Evolutionary conservation across 768 basidiomycete species (phyloP).

Genomic region (Termitomyces sp.): DNA sequence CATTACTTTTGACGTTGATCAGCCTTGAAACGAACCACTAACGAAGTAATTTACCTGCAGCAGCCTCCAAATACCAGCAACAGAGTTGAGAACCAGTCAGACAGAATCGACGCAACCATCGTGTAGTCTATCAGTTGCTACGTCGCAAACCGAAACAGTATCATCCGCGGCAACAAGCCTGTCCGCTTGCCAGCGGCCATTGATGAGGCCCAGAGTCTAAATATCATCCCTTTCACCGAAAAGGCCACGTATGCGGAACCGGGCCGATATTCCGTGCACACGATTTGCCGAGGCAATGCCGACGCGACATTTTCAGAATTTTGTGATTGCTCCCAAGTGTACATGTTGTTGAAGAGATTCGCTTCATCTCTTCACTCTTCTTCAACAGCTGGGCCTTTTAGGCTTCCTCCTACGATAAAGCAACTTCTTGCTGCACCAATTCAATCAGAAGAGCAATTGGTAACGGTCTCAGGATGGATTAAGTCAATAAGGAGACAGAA

Average conservation of each 20-base stretch:
- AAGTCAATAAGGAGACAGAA: slow-evolving; percentile 85
- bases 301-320: not conserved
- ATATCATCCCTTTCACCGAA: not conserved
- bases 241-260: slow-evolving; percentile 3
- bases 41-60: slow-evolving; percentile 48
- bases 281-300: not conserved
- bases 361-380: slow-evolving; percentile 5
- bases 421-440: slow-evolving; percentile 8
- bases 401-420: slow-evolving; percentile 13
- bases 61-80: slow-evolving; percentile 86
- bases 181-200: not conserved
- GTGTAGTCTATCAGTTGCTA: not conserved
- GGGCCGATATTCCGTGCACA: not conserved
- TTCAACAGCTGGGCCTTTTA: slow-evolving; percentile 1
- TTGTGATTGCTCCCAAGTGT: not conserved
- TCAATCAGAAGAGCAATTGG: slow-evolving; percentile 4
- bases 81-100: slow-evolving; percentile 60
- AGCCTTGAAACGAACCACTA: not conserved
- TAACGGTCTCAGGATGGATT: slow-evolving; percentile 76
- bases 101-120: slow-evolving; percentile 10
- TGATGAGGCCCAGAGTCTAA: not conserved
- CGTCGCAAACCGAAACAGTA: not conserved
- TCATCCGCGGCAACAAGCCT: not conserved
- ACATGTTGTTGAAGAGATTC: slow-evolving; percentile 9
- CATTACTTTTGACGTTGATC: slow-evolving; percentile 46